These are phyloP conservation scores for Dendrobium officinale DNA, from an alignment of 106 monocot species.

Conservation along the genomic window DNA sequence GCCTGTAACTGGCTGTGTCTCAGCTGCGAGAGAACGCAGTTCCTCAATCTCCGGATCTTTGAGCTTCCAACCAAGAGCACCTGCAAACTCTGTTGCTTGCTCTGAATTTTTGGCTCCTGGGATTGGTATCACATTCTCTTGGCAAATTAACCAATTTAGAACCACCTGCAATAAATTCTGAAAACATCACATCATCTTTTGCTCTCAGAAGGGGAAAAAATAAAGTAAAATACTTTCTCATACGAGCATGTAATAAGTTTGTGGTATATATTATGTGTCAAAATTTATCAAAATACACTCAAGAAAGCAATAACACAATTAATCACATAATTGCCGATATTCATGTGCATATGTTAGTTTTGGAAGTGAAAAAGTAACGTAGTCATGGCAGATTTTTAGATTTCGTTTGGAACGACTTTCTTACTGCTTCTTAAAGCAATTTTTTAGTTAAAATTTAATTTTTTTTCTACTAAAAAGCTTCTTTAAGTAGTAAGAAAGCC, in stretches of 20 bases:
- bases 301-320: too few relatives aligned
- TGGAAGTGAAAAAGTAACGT: too few relatives aligned
- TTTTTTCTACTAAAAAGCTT: too few relatives aligned
- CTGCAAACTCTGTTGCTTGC: constrained; percentile 58
- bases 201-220: not conserved
- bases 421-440: too few relatives aligned
- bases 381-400: too few relatives aligned
- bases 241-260: not conserved
- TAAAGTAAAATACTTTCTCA: not conserved
- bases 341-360: too few relatives aligned
- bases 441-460: too few relatives aligned
- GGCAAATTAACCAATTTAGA: constrained; percentile 62
- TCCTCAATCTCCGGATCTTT: constrained; percentile 49
- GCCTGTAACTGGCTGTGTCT: constrained; percentile 36
- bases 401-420: too few relatives aligned
- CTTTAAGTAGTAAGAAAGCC: too few relatives aligned
- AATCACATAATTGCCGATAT: too few relatives aligned
- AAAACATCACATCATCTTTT: not conserved
- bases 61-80: constrained; percentile 66
- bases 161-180: constrained; percentile 32
- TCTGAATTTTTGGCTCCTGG: constrained; percentile 68
- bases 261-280: not conserved
- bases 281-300: too few relatives aligned
- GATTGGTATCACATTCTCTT: constrained; percentile 64
- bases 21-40: constrained; percentile 39